Base-by-base conservation (phyloP, 331 rosid genomes). In the Malus hybrid region DNA sequence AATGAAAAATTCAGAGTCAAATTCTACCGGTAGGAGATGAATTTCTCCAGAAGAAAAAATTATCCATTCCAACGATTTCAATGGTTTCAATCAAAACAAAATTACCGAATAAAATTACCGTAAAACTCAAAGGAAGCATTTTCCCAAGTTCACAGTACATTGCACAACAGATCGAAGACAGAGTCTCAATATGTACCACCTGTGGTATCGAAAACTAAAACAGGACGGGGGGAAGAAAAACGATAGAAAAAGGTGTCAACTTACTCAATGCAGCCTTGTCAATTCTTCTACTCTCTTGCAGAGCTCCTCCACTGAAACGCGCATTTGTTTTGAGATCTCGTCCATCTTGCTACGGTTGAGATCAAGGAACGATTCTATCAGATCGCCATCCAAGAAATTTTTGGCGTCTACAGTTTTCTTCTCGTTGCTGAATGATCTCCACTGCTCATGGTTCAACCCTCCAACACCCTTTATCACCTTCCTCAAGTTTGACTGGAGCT, bases 381-480 rank as follows among this genome's bases (percentile, higher is more conserved):
- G 82, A 84, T 93, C 98, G 13, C 98, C 98, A 19, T 93, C 98
- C 72, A 93, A 75, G 85, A 93, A 89, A 54, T 84, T 93, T 73
- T 85, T 88, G 29, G 97, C 96, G 27, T 93, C 96, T 4, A 77
- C 89, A 4, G 93, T 89, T 78, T 87, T 91, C 90, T 89, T 93
- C 82, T 91, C 97, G 11, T 88, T 93, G 88, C 83, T 91, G 81
- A 90, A 93, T 54, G 97, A 93, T 77, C 97, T 88, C 98, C 98
- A 91, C 34, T 93, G 97, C 85, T 93, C 98, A 8, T 93, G 98
- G 85, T 86, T 93, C 42, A 93, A 80, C 55, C 97, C 98, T 57
- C 98, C 98, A 27, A 93, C 93, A 24, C 98, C 97, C 79, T 91
- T 93, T 13, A 93, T 93, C 84, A 93, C 93, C 80, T 85, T 93